phyloP scores from a whole-genome alignment of 345 rosid genomes.

The Laguncularia racemosa region DNA sequence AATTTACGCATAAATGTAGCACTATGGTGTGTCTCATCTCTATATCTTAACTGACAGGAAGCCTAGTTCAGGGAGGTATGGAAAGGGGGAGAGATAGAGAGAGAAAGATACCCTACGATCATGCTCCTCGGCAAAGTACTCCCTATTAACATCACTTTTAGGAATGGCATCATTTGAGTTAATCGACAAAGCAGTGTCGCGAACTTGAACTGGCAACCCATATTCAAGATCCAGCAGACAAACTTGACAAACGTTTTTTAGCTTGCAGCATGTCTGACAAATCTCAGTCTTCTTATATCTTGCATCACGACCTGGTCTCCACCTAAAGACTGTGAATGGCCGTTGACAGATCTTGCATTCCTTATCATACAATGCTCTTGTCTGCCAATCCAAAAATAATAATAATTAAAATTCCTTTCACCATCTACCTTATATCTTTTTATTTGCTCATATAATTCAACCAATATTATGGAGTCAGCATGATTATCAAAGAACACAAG shows the following conservation, averaged over 20 bases:
- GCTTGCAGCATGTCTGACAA: conserved; percentile 92
- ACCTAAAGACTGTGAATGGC: conserved; percentile 88
- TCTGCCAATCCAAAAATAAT: too few relatives aligned
- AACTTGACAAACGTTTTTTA: conserved; percentile 97
- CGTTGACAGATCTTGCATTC: conserved; percentile 97
- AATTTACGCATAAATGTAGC: too few relatives aligned
- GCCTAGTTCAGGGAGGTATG: too few relatives aligned
- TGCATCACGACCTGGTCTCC: conserved; percentile 94
- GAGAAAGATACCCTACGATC: conserved; percentile 59
- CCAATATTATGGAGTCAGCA: too few relatives aligned
- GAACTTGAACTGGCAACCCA: conserved; percentile 91
- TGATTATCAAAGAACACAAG: too few relatives aligned
- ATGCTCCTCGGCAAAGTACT: conserved; percentile 94
- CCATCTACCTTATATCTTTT: too few relatives aligned
- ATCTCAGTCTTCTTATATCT: conserved; percentile 84
- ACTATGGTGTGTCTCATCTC: too few relatives aligned
- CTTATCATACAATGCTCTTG: conserved; percentile 77
- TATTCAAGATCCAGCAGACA: conserved; percentile 95
- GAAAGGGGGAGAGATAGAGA: neutral
- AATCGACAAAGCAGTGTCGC: conserved; percentile 78
- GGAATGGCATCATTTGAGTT: conserved; percentile 83
- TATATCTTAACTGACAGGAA: too few relatives aligned
- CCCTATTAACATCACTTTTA: conserved; percentile 83
- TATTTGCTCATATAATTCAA: too few relatives aligned
- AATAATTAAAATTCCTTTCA: too few relatives aligned